Evolutionary conservation across 2,329 filamentous ascomycete species (phyloP), one percentile per base, ranked within the genome.

Genomic region (Bipolaris sorokiniana): DNA sequence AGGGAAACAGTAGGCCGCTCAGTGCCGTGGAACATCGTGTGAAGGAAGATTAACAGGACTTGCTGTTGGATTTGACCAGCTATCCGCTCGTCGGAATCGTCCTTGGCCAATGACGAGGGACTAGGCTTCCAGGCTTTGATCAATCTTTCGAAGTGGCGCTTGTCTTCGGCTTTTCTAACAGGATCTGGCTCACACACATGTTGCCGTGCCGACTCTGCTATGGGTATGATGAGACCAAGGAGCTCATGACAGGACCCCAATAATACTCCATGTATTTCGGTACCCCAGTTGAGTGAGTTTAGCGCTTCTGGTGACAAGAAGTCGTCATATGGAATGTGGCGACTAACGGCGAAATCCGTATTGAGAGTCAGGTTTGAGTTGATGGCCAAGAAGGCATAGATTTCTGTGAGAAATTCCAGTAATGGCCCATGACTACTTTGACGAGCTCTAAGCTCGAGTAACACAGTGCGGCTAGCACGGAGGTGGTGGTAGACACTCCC

Each of bases 301-400:
- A 54, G 38, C 13, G 51, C 28, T 33, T 42, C 26, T 20, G 51
- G 42, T 15, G 44, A 48, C 22, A 54, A n/a, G 13, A 54, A 54
- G 2, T 28, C 16, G 13, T 54, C 51, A 20, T 48, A 46, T 7
- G 51, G 51, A 28, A 54, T 33, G 13, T 48, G 1, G 15, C 51
- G 44, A 20, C 38, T 54, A n/a, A 48, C 20, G 5, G 44, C 26
- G 7, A 54, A 41, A 31, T 54, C 44, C 7, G 26, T 48, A 16
- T 9, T 13, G 10, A 54, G n/a, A 26, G 51, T 54, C 6, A 54
- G 7, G 36, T 36, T 54, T 16, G 51, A 16, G 16, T n/a, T 23
- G 36, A 54, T 48, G 33, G 44, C 51, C 9, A 48, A 40, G 44
- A 48, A 54, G 22, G 51, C 51, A 18, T 54, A 54, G 44, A 48